These are phyloP conservation scores for Rhytidiadelphus loreus DNA, from an alignment of 225 moss, liverwort and hornwort genomes.

Conservation along the genomic window DNA sequence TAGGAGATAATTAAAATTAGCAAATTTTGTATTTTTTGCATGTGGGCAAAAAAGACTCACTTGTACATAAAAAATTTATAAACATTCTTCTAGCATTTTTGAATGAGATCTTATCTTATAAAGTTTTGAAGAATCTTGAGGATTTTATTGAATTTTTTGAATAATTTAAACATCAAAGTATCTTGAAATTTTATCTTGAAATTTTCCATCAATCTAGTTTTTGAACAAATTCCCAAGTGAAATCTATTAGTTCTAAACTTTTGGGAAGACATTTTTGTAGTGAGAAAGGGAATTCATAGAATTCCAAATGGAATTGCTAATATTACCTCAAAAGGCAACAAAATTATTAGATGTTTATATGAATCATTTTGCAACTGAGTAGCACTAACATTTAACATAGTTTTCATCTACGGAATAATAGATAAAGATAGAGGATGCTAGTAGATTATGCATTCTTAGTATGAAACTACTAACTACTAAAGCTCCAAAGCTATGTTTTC, in stretches of 20 bases:
- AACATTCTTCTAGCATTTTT: neutral
- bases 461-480: neutral
- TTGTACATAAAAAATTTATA: fast-evolving
- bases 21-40: fast-evolving
- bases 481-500: fast-evolving
- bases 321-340: neutral
- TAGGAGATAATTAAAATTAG: fast-evolving
- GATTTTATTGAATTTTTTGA: neutral
- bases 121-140: fast-evolving
- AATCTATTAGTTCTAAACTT: neutral
- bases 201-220: neutral
- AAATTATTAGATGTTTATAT: neutral
- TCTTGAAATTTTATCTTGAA: neutral
- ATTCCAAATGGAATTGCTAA: neutral
- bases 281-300: neutral
- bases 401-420: neutral
- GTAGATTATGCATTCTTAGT: neutral
- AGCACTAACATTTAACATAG: fast-evolving
- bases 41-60: fast-evolving
- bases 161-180: neutral
- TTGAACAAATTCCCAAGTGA: neutral
- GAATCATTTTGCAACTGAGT: neutral
- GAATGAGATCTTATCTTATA: neutral
- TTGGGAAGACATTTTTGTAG: neutral
- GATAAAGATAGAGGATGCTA: neutral